Evolutionary conservation across 2,329 filamentous ascomycete species (phyloP), one percentile per base, ranked within the genome.

Genomic region (Fusarium sp.): DNA sequence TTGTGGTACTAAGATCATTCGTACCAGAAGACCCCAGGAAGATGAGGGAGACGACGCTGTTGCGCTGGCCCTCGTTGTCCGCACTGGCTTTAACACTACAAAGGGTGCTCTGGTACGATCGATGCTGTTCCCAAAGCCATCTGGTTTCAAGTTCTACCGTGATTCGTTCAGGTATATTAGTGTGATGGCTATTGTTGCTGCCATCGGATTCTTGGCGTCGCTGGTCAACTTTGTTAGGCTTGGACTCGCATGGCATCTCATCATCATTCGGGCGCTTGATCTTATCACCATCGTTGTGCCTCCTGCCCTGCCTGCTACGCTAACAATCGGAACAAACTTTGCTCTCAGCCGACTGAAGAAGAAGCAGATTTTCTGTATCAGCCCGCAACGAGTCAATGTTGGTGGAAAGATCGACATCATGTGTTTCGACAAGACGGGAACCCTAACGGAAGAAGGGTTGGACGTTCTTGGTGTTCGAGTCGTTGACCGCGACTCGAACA

Each of bases 391-490:
- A 73, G 95, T 99, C 57, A 99, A 98, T 74, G 94, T 99, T 7
- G 96, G 92, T 17, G 96, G 96, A 49, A 98, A 98, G 78, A 82
- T 99, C 6, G 96, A 99, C 75, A 88, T 98, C 13, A 92, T 99
- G 81, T 97, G 95, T 79, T 99, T 99, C 69, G 96, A 99, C 81
- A 99, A 99, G 81, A 99, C 96, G 1, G 96, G 96, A n/a, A 99
- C 96, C 0, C 82, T 99, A 54, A 99, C 96, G 0, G 96, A 98
- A 78, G 96, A 99, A 77, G 96, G 96, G 0, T 82, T 99, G 41
- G 96, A 99, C 77, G 93, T 99, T 19, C 85, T 99, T 14, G 96
- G 96, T 14, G 89, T 97, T 20, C 89, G 93, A 33, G 88, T 96
- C 8, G 93, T 93, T 11, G 88, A 91, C 56, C 83, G 85, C 48